Percentiles rank a stretch among this genome's conserved stretches.
These are phyloP conservation scores for Yarrowia hollandica DNA, from an alignment of 805 yeast species.

Conservation along the genomic window DNA sequence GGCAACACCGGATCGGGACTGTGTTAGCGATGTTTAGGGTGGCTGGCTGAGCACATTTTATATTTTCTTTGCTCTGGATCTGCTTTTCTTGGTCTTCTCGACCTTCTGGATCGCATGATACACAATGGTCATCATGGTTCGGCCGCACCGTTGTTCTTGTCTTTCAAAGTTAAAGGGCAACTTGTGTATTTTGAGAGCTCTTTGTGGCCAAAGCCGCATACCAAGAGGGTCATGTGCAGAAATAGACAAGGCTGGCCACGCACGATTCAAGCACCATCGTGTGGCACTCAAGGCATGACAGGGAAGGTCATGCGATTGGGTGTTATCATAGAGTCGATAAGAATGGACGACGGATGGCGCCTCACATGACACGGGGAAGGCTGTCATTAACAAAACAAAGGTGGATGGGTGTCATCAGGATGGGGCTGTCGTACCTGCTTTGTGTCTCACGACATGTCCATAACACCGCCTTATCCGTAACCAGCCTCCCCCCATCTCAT, in stretches of 20 bases:
- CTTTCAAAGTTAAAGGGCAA: slow-evolving; percentile 1
- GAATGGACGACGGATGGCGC: too few species aligned
- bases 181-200: neutral
- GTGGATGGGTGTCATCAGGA: too few species aligned
- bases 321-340: neutral
- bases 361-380: too few species aligned
- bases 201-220: slow-evolving; percentile 10
- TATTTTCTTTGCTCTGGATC: neutral
- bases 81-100: neutral
- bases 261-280: neutral
- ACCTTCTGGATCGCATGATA: slow-evolving; percentile 3
- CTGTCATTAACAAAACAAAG: neutral
- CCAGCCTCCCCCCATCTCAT: too few species aligned
- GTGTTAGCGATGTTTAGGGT: neutral
- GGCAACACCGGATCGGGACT: slow-evolving; percentile 56
- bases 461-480: too few species aligned
- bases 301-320: neutral
- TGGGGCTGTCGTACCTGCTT: too few species aligned
- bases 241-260: neutral
- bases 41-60: neutral
- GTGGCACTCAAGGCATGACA: too few species aligned
- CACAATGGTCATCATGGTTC: neutral
- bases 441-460: too few species aligned
- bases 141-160: neutral
- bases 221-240: slow-evolving; percentile 3